phyloP scores from a whole-genome alignment of 1,284 basidiomycete genomes.

The Neotropicomus parvogracilis region DNA sequence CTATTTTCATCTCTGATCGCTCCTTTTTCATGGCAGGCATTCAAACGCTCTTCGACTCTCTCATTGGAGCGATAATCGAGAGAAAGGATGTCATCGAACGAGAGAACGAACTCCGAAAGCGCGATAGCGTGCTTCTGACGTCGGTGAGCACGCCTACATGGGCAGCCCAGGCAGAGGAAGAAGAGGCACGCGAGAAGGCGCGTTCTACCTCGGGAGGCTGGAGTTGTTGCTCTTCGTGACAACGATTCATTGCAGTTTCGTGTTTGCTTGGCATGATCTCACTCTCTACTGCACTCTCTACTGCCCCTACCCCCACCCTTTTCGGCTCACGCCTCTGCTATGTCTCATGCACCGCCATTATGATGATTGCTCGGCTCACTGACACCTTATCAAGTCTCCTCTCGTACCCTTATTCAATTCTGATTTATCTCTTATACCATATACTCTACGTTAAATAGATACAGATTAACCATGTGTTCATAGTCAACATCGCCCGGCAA shows the following conservation, averaged over 20 bases:
- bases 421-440: conserved; percentile 40
- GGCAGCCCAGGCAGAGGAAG: conserved; percentile 75
- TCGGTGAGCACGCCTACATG: conserved; percentile 60
- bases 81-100: conserved; percentile 73
- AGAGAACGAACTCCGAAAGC: conserved; percentile 72
- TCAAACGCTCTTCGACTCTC: conserved; percentile 66
- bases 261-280: conserved; percentile 16
- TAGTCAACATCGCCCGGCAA: conserved; percentile 24
- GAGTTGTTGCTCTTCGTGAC: conserved; percentile 59
- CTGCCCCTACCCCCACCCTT: conserved; percentile 5
- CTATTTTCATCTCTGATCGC: conserved; percentile 10
- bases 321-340: conserved; percentile 22
- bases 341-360: conserved; percentile 29
- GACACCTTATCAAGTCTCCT: conserved; percentile 17
- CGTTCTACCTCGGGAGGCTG: conserved; percentile 49
- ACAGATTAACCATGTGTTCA: conserved; percentile 38
- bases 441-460: conserved; percentile 38
- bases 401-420: conserved; percentile 34
- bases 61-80: conserved; percentile 74
- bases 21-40: conserved; percentile 53
- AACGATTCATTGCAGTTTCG: conserved; percentile 5
- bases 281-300: conserved; percentile 19
- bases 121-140: conserved; percentile 75
- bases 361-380: conserved; percentile 23
- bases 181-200: conserved; percentile 70